Percentiles rank a stretch among this genome's conserved stretches.
phyloP scores from a whole-genome alignment of 1,284 basidiomycete species.

The Cutaneotrichosporon dermatis region DNA sequence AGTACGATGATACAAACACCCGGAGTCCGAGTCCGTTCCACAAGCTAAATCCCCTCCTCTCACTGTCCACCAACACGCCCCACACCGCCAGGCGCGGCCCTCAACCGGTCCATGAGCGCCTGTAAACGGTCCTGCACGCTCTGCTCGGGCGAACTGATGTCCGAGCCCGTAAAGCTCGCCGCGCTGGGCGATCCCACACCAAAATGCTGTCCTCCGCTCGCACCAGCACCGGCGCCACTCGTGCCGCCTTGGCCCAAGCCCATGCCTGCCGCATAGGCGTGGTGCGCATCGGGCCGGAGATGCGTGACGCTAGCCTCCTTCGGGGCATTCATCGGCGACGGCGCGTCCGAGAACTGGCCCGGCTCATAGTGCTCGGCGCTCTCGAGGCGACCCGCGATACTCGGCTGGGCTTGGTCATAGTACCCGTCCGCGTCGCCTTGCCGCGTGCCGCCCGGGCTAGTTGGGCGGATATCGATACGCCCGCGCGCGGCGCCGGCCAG shows the following conservation, averaged over 20 bases:
- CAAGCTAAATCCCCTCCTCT: neutral
- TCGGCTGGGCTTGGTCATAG: neutral
- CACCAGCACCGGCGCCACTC: neutral
- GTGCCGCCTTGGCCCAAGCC: neutral
- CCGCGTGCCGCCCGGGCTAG: neutral
- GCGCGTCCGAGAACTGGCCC: constrained; percentile 14
- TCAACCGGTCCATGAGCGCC: constrained; percentile 40
- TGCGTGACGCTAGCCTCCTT: too few species aligned
- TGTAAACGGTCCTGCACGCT: constrained; percentile 43
- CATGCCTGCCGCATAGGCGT: constrained; percentile 12
- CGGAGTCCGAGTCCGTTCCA: neutral
- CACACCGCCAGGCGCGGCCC: constrained; percentile 19
- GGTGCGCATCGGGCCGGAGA: constrained; percentile 3
- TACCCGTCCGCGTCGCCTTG: neutral
- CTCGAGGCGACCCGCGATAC: neutral
- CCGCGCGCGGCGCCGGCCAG: constrained; percentile 33
- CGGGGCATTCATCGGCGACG: neutral
- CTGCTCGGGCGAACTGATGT: constrained; percentile 12
- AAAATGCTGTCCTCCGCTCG: too few species aligned
- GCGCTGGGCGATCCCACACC: constrained; percentile 21
- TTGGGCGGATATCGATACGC: constrained; percentile 37
- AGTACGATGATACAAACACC: neutral
- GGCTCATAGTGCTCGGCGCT: neutral
- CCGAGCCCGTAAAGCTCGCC: constrained; percentile 24
- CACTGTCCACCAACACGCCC: neutral